Base-by-base conservation (phyloP, 2,329 filamentous ascomycete genomes). In the Fusarium sp. region DNA sequence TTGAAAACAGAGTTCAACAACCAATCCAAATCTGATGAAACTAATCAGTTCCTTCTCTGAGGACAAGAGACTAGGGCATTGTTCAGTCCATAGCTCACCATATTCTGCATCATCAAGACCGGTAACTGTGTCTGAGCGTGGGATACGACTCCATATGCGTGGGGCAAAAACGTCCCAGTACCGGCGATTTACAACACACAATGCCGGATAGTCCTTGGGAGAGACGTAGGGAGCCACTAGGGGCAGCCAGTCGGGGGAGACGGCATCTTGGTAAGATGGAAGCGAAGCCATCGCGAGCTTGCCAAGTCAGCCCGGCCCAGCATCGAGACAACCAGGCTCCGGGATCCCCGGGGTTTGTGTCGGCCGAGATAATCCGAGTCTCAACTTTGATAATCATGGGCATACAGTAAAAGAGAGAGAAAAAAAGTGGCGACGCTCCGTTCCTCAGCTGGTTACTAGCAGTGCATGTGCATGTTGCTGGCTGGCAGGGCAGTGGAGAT, bases 251-350 rank as follows among this genome's bases (percentile, higher is more conserved):
- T 89, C 85, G 28, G 77, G 76, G 15, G 77, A 80, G 12, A 81
- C 75, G 59, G 88, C 88, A 66, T 89, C 84, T 57, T 83, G 80
- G 77, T 90, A 90, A 0, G 88, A 88, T 3, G 88, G 88, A n/a
- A 86, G 83, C 16, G 76, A 69, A 44, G 72, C 52, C 81, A 82
- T 82, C 64, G 23, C 68, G 44, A 42, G 40, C 25, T 33, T 42
- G 59, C 37, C n/a, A 21, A 43, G 43, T 44, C 50, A 54, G 50
- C 50, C 49, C 21, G 35, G 33, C 15, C 18, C 32, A 35, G 25
- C 38, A 62, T 59, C 30, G 33, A 30, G 16, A 32, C 33, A 33
- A 18, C 9, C n/a, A 40, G 50, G 23, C 13, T 28, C 19, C 30
- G 38, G 23, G 15, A 16, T 21, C 19, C 19, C 30, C 16, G 49